phyloP scores from a whole-genome alignment of 169 alveolate species.

The Cryptosporidium xiaoi region DNA sequence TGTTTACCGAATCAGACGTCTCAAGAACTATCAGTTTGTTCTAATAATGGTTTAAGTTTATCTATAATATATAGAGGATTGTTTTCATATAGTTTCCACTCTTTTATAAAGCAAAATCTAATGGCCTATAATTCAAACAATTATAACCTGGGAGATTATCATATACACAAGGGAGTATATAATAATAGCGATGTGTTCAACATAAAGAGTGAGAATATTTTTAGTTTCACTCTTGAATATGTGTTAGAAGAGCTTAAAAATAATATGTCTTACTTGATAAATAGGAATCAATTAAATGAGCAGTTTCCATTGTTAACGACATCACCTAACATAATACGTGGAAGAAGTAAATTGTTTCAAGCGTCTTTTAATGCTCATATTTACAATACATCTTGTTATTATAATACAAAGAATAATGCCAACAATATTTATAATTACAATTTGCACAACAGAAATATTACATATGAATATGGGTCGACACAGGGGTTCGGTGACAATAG shows the following conservation, averaged over 20 bases:
- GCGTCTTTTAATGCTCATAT: neutral
- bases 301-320: slow-evolving; percentile 44
- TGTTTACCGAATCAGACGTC: slow-evolving; percentile 20
- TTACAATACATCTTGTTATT: neutral
- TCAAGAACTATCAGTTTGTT: slow-evolving; percentile 46
- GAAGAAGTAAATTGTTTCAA: neutral
- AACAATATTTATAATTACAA: too few relatives aligned
- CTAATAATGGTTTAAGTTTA: slow-evolving; percentile 48
- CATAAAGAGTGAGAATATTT: neutral
- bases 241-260: slow-evolving; percentile 8
- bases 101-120: slow-evolving; percentile 13
- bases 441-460: too few relatives aligned
- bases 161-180: too few relatives aligned
- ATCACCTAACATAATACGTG: slow-evolving; percentile 31
- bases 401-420: too few relatives aligned
- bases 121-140: neutral
- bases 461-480: neutral
- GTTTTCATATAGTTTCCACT: slow-evolving; percentile 53
- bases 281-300: slow-evolving; percentile 1
- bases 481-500: neutral
- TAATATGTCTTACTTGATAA: slow-evolving; percentile 2
- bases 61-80: slow-evolving; percentile 65
- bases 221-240: slow-evolving; percentile 35
- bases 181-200: neutral
- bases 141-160: neutral